Evolutionary conservation across 1,284 basidiomycete species (phyloP).

Genomic region (Golubevia sp.): DNA sequence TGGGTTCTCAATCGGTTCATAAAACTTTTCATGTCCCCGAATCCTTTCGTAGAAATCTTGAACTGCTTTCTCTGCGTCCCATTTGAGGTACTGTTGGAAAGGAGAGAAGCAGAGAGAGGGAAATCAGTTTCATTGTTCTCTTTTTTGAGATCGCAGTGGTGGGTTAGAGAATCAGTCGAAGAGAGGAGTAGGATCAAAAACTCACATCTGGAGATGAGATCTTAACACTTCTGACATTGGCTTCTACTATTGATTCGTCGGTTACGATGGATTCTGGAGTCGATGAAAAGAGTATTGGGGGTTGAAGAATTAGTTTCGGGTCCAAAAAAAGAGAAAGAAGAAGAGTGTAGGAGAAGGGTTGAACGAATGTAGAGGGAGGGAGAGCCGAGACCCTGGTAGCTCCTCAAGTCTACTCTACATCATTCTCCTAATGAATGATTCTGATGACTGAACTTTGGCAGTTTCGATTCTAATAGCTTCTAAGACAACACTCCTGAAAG

Average conservation of each 20-base stretch:
- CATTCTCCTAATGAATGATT: too few species aligned
- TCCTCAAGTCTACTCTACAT: too few species aligned
- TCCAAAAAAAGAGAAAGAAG: background rate
- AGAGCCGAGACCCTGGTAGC: too few species aligned
- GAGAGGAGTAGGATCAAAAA: constrained; percentile 25
- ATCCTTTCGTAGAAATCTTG: constrained; percentile 91
- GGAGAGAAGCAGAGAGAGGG: background rate
- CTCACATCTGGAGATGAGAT: constrained; percentile 93
- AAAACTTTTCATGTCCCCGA: constrained; percentile 80
- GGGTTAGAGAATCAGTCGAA: background rate
- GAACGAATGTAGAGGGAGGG: background rate
- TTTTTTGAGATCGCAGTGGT: background rate
- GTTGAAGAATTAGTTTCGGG: background rate
- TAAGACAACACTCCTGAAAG: too few species aligned
- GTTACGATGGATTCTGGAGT: constrained; percentile 65
- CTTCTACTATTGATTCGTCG: constrained; percentile 82
- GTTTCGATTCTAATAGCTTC: too few species aligned
- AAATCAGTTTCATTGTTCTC: background rate
- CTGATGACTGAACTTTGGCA: too few species aligned
- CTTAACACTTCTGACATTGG: constrained; percentile 94
- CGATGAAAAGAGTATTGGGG: background rate
- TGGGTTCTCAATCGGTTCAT: constrained; percentile 78
- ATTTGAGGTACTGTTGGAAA: constrained; percentile 80
- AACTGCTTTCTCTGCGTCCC: constrained; percentile 89
- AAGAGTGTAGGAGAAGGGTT: background rate